Evolutionary conservation across 805 yeast species (phyloP), one percentile per base, ranked within the genome.

Genomic region (Wickerhamomyces kurtzmanii): DNA sequence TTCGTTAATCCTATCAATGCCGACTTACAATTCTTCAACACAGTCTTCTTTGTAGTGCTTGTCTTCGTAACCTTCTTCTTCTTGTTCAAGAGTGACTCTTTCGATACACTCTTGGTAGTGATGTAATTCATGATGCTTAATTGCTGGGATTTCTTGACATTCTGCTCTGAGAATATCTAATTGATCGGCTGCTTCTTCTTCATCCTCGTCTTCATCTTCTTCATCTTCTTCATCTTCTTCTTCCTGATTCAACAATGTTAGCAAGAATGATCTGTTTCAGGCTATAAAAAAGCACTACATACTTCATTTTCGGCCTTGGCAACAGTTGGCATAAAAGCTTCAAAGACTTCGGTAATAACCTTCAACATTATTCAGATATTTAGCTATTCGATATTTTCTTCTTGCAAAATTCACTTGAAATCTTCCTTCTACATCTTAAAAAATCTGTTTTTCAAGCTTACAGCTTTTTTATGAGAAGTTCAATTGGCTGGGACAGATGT

Each of bases 11-110:
- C 26, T 15, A 17, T 20, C 12, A 14, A n/a, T n/a, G n/a, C n/a
- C n/a, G n/a, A n/a, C n/a, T n/a, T n/a, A n/a, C n/a, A 82, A 89
- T 63, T 89, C 98, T 63, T 89, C 97, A 37, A 89, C 80, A 70
- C 98, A 89, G 63, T 89, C 96, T 68, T 89, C 98, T 64, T 89
- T 89, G 69, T 84, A 68, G 8, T 67, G 75, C 47, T 70, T 71
- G 33, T 80, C 77, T 17, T 61, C 95, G 55, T 89, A 87, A 45
- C 66, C 94, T 43, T 71, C 80, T 51, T 83, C 87, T 63, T 86
- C 84, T 66, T 67, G 71, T 46, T 76, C 94, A 56, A 77, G 73
- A 40, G 91, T 75, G 40, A 89, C 97, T 68, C 96, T 85, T 63
- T 83, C 96, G 34, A 76, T 76, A 71, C 98, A 89, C 62, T 87